Evolutionary conservation across 768 basidiomycete genomes (phyloP).

Genomic region (Hirschioporus abietinus): DNA sequence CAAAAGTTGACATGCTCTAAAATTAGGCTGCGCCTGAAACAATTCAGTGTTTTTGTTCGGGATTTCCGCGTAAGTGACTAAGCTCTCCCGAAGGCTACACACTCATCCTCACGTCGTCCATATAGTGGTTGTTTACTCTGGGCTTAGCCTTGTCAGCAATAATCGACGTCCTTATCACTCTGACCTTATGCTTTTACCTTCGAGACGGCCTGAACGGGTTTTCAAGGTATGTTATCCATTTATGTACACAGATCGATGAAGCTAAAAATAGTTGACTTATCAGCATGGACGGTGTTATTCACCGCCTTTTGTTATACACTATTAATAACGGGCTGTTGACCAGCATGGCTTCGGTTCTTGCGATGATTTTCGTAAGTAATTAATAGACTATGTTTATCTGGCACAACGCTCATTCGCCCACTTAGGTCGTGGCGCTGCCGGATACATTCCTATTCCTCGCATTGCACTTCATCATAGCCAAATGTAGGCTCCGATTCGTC

Average conservation of each 20-base stretch:
- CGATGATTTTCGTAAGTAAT: background rate
- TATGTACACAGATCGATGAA: background rate
- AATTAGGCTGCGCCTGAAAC: background rate
- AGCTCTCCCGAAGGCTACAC: constrained; percentile 6
- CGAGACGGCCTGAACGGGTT: constrained; percentile 33
- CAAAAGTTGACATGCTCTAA: background rate
- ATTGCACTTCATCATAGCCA: background rate
- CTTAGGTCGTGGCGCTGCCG: background rate
- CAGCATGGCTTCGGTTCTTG: background rate
- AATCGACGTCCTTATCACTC: constrained; percentile 46
- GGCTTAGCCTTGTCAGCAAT: constrained; percentile 45
- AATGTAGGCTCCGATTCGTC: background rate
- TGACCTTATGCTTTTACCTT: constrained; percentile 38
- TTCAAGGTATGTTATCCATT: constrained; percentile 25
- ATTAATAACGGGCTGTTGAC: background rate
- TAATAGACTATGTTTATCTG: background rate
- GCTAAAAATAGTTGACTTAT: background rate
- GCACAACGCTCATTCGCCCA: background rate
- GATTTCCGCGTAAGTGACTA: background rate
- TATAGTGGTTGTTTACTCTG: constrained; percentile 46
- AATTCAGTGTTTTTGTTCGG: background rate
- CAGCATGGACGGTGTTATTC: background rate
- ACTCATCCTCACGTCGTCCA: constrained; percentile 11
- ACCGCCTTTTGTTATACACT: background rate
- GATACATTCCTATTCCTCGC: background rate